Base-by-base conservation (phyloP, 108 stramenopile species). In the Skeletonema costatum region DNA sequence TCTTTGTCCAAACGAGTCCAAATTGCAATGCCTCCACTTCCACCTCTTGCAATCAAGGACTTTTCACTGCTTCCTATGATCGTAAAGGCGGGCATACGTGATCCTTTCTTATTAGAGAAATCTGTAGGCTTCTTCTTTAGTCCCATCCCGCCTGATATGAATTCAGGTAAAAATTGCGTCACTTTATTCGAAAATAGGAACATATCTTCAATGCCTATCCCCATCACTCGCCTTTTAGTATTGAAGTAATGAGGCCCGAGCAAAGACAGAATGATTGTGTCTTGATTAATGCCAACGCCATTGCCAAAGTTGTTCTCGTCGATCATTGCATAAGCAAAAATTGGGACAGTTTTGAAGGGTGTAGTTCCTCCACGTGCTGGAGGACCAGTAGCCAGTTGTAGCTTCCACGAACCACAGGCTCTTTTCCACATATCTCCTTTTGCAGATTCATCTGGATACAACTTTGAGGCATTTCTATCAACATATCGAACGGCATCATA, bases 241-340 rank as follows among this genome's bases (percentile, higher is more conserved):
- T 85, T 71, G 39, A 89, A 82, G 42, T 78, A 64, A 67, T 89
- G 88, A 33, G 81, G 81, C 2, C 88, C 88, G 42, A 87, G 60
- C 50, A 89, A 53, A n/a, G 86, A 87, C 6, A 89, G 65, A 59
- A 86, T 70, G 14, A 89, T 83, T 13, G 19, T 76, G 30, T 85
- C 60, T 50, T 79, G 59, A 58, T 80, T 83, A 19, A 84, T 48
- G 29, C 88, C 88, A 44, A 89, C 71, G 8, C 88, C 88, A 80
- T 89, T 89, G 32, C 88, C 88, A 80, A 89, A 89, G 35, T 73
- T 80, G 2, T 48, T 67, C 32, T 89, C 88, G 36, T 89, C 88
- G 38, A 89, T 75, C 82, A 87, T 78, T 12, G 88, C 88, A 77
- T 72, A 89, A n/a, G 88, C 88, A 74, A 89, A 89, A 41, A 89